phyloP scores from a whole-genome alignment of 2,329 filamentous ascomycete species.

The Aspergillus versicolor region DNA sequence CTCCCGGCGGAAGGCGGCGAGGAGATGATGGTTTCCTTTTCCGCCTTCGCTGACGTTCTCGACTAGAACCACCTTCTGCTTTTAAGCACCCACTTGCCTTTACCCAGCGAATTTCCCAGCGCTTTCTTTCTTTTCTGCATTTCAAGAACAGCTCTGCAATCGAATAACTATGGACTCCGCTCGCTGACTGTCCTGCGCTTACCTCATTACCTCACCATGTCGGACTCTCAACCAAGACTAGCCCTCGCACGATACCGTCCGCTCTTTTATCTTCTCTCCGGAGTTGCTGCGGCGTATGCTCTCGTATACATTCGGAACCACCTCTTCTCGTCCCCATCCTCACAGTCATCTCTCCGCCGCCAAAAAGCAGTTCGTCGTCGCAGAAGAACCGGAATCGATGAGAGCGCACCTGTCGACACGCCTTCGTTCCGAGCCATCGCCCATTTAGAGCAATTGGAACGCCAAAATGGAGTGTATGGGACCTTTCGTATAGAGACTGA shows the following conservation, averaged over 20 bases:
- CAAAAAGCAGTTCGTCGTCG: conserved; percentile 41
- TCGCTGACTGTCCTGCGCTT: conserved; percentile 5
- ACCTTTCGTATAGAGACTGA: conserved; percentile 45
- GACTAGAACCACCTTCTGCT: background rate
- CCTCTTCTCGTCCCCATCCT: conserved; percentile 25
- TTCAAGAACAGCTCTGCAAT: background rate
- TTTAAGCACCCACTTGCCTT: background rate
- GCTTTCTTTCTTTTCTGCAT: background rate
- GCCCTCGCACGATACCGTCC: conserved; percentile 41
- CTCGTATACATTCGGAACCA: conserved; percentile 40
- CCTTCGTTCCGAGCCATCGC: conserved; percentile 39
- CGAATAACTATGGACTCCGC: background rate
- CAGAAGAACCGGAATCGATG: conserved; percentile 30
- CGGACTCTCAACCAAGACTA: conserved; percentile 30
- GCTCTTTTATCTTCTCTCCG: conserved; percentile 42
- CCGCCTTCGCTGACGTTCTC: conserved; percentile 3
- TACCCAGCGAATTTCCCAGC: background rate
- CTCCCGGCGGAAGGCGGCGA: too few species aligned
- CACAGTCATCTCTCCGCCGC: conserved; percentile 34
- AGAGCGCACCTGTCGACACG: conserved; percentile 25
- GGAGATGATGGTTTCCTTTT: background rate
- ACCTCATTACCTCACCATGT: conserved; percentile 22
- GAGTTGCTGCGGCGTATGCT: conserved; percentile 43
- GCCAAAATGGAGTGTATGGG: conserved; percentile 42
- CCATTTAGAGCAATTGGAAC: conserved; percentile 41